Evolutionary conservation across 768 basidiomycete species (phyloP).

Genomic region (Tricholoma terreum): DNA sequence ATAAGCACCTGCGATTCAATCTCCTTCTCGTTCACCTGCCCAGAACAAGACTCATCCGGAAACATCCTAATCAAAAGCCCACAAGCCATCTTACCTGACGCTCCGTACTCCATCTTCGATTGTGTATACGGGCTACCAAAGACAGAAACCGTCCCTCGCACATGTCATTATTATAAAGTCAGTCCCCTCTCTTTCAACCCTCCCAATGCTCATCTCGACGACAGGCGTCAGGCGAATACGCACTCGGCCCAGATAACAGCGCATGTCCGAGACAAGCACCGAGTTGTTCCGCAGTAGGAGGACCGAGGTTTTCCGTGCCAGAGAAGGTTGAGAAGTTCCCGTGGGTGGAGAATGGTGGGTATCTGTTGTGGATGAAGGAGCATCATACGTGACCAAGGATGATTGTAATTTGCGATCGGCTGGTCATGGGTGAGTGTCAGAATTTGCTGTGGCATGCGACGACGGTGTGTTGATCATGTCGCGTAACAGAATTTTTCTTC

Average conservation of each 20-base stretch:
- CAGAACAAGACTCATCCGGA: slow-evolving; percentile 9
- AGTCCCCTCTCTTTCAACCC: too few species aligned
- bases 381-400: slow-evolving; percentile 7
- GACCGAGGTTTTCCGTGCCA: slow-evolving; percentile 11
- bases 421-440: too few species aligned
- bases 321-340: slow-evolving; percentile 13
- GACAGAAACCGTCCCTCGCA: slow-evolving; percentile 6
- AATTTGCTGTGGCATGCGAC: too few species aligned
- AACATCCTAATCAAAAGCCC: slow-evolving; percentile 9
- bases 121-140: slow-evolving; percentile 17
- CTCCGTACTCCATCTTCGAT: slow-evolving; percentile 21
- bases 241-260: slow-evolving; percentile 6
- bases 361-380: slow-evolving; percentile 13
- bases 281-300: slow-evolving; percentile 2
- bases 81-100: slow-evolving; percentile 13
- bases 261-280: slow-evolving; percentile 12
- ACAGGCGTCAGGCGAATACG: slow-evolving; percentile 8
- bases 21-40: slow-evolving; percentile 12
- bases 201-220: too few species aligned
- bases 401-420: too few species aligned
- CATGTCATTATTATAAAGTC: slow-evolving; percentile 19
- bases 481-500: too few species aligned
- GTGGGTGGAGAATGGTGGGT: slow-evolving; percentile 11
- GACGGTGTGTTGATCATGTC: too few species aligned
- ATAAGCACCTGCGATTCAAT: slow-evolving; percentile 4